phyloP scores from a whole-genome alignment of 2,329 filamentous ascomycete genomes.

The Aspergillus udagawae region DNA sequence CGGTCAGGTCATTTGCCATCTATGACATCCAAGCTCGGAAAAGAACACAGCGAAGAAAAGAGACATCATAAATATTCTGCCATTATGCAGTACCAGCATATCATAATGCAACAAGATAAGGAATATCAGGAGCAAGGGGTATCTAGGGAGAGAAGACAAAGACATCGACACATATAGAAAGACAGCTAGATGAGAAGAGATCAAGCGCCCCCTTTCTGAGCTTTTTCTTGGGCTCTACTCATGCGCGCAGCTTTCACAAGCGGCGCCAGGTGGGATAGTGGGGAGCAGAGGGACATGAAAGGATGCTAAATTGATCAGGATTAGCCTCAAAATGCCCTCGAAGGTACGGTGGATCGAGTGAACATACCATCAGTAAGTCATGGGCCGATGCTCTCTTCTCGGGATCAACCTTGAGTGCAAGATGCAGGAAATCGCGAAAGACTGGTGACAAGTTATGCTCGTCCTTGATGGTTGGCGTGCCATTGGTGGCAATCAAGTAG shows the following conservation, averaged over 20 bases:
- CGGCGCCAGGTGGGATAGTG: constrained; percentile 73
- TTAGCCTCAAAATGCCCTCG: constrained; percentile 10
- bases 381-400: constrained; percentile 95
- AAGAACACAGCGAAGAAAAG: constrained; percentile 3
- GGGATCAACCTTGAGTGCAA: constrained; percentile 92
- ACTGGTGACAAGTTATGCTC: constrained; percentile 74
- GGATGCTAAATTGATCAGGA: constrained; percentile 56
- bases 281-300: constrained; percentile 73
- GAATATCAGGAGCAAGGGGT: constrained; percentile 22
- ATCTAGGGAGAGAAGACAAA: constrained; percentile 27
- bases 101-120: constrained; percentile 15
- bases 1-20: constrained; percentile 24
- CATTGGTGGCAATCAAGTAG: constrained; percentile 95
- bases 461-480: constrained; percentile 91
- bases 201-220: constrained; percentile 55
- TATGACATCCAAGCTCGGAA: constrained; percentile 17
- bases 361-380: constrained; percentile 81
- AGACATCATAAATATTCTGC: constrained; percentile 7
- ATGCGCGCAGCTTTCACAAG: constrained; percentile 81
- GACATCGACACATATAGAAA: constrained; percentile 22
- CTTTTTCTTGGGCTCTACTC: constrained; percentile 80
- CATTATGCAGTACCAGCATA: constrained; percentile 17
- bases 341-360: background rate
- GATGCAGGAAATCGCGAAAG: constrained; percentile 87
- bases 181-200: constrained; percentile 17